Conservation (phyloP, 1,284 basidiomycete species). For the Papiliotrema laurentii region DNA sequence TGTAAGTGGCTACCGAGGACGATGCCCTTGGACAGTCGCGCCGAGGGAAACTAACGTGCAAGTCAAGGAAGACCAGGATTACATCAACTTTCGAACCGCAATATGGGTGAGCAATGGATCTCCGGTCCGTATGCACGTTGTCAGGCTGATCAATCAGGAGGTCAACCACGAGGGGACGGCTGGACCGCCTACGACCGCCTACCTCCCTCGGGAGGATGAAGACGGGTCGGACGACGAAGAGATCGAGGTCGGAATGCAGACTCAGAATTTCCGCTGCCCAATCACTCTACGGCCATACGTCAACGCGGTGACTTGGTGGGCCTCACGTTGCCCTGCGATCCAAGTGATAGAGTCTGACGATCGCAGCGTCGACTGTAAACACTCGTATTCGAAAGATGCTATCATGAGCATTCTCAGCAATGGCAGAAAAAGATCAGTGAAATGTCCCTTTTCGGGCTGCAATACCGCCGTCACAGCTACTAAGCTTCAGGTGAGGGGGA, state of each 20-base stretch:
- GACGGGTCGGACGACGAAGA: constrained; percentile 68
- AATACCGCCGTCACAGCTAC: constrained; percentile 24
- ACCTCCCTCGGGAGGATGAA: constrained; percentile 63
- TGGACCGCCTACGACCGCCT: constrained; percentile 70
- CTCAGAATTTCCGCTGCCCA: constrained; percentile 75
- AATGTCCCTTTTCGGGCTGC: constrained; percentile 35
- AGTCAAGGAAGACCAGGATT: constrained; percentile 56
- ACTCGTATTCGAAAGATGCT: constrained; percentile 22
- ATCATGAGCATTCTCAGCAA: constrained; percentile 16
- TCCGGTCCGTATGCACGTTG: not conserved
- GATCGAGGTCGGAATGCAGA: constrained; percentile 72
- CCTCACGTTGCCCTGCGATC: not conserved
- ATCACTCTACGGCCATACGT: constrained; percentile 61
- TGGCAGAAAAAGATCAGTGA: constrained; percentile 2
- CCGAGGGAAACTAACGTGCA: too few relatives aligned
- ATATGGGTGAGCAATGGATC: constrained; percentile 59
- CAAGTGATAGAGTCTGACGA: not conserved
- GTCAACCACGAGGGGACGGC: constrained; percentile 57
- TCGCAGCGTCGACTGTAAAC: constrained; percentile 18
- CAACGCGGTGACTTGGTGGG: constrained; percentile 50
- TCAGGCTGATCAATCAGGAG: constrained; percentile 49
- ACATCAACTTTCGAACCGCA: constrained; percentile 59
- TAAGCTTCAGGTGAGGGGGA: constrained; percentile 11
- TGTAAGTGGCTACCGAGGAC: too few relatives aligned
- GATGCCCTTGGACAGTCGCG: too few relatives aligned